A percentile compares a stretch with the other conserved stretches of the same genome.
Conservation (phyloP, 139 green algal species). For the Tetradesmus obliquus region DNA sequence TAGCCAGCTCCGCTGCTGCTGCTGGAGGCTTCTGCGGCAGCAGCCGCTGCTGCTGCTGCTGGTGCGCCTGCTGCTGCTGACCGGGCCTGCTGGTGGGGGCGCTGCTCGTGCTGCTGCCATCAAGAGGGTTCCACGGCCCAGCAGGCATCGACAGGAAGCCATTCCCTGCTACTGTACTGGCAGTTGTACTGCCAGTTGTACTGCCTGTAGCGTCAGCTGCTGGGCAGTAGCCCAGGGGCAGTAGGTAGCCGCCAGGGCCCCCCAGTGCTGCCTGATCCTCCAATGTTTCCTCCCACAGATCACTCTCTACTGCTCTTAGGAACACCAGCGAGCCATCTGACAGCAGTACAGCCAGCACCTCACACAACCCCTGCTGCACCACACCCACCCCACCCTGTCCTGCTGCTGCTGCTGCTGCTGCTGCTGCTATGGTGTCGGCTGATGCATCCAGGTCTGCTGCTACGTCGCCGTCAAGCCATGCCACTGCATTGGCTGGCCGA, state of each 20-base stretch:
- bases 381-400: conserved; percentile 14
- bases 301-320: conserved; percentile 58
- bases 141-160: conserved; percentile 11
- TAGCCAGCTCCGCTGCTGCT: not conserved
- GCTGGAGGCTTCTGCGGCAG: not conserved
- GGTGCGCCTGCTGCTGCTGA: not conserved
- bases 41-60: conserved; percentile 8
- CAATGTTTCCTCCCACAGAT: conserved; percentile 83
- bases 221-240: conserved; percentile 23
- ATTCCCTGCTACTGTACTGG: not conserved
- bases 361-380: conserved; percentile 22
- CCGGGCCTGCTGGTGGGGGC: not conserved
- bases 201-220: not conserved
- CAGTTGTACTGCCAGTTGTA: not conserved
- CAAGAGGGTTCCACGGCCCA: conserved; percentile 18
- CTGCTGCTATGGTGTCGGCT: not conserved
- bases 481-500: conserved; percentile 19
- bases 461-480: conserved; percentile 40
- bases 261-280: conserved; percentile 47
- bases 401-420: conserved; percentile 39
- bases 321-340: conserved; percentile 69
- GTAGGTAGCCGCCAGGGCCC: conserved; percentile 8
- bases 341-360: conserved; percentile 70
- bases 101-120: not conserved
- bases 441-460: conserved; percentile 6